Conservation (phyloP, 2,329 filamentous ascomycete genomes). For the Penicillium sclerotiorum region DNA sequence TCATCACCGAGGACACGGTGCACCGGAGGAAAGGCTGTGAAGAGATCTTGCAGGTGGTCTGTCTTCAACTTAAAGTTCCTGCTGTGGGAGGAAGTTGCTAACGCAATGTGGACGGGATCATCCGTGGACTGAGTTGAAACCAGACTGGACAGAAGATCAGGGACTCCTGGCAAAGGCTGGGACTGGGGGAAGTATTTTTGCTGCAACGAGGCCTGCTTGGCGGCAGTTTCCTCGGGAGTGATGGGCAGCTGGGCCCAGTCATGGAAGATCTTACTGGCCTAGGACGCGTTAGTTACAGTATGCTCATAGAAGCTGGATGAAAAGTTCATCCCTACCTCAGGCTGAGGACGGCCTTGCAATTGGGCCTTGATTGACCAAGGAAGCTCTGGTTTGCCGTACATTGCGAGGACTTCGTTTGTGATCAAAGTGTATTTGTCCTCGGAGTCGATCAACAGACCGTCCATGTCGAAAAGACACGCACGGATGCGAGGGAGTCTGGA, state of each 20-base stretch:
- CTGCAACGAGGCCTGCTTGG: conserved; percentile 66
- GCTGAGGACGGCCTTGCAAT: conserved; percentile 68
- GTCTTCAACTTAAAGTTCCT: conserved; percentile 80
- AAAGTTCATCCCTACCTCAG: conserved; percentile 46
- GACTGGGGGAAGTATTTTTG: conserved; percentile 70
- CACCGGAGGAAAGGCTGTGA: conserved; percentile 64
- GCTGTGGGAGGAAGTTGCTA: conserved; percentile 78
- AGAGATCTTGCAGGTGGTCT: conserved; percentile 53
- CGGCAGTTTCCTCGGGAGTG: conserved; percentile 65
- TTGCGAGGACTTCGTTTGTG: conserved; percentile 78
- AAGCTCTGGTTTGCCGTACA: conserved; percentile 72
- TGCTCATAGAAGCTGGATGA: background rate
- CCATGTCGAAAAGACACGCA: conserved; percentile 98
- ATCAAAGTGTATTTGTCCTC: conserved; percentile 87
- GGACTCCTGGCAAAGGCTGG: conserved; percentile 78
- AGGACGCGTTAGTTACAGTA: conserved; percentile 3
- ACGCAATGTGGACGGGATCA: conserved; percentile 71
- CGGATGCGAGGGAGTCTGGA: conserved; percentile 74
- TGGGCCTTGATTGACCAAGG: conserved; percentile 95
- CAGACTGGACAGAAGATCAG: conserved; percentile 60
- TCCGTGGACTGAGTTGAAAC: conserved; percentile 36
- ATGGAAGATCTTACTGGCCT: conserved; percentile 66
- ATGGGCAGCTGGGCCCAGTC: conserved; percentile 88
- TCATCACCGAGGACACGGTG: conserved; percentile 86
- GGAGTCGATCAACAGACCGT: conserved; percentile 90